These are phyloP conservation scores for Fonsecaea multimorphosa DNA, from an alignment of 2,329 filamentous ascomycete genomes.

Conservation along the genomic window DNA sequence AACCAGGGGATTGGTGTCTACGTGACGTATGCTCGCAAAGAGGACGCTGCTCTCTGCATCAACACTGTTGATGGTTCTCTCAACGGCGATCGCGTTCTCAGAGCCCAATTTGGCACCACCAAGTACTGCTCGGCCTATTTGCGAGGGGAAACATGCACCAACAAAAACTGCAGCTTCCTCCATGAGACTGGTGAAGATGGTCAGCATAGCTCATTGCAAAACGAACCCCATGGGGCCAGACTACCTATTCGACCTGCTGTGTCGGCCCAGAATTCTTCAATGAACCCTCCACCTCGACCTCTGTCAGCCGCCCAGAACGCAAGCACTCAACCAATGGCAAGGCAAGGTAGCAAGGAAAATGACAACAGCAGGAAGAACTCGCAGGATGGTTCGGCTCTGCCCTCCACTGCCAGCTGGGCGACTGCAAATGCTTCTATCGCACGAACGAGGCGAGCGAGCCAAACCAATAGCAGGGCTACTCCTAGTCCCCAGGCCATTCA, in stretches of 20 bases:
- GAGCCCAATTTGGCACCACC: conserved; percentile 82
- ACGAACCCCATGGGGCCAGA: conserved; percentile 36
- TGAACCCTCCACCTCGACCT: conserved; percentile 46
- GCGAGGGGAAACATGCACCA: conserved; percentile 90
- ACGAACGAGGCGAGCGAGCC: conserved; percentile 71
- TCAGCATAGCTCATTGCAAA: conserved; percentile 38
- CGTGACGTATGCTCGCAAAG: conserved; percentile 93
- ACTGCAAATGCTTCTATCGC: conserved; percentile 67
- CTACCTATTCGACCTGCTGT: conserved; percentile 52
- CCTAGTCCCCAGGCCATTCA: conserved; percentile 74
- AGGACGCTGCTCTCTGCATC: conserved; percentile 89
- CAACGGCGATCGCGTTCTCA: conserved; percentile 84
- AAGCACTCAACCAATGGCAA: conserved; percentile 67
- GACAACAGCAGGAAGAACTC: conserved; percentile 62
- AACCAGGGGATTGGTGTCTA: conserved; percentile 94
- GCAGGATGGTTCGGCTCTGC: conserved; percentile 87
- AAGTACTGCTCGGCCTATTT: conserved; percentile 99
- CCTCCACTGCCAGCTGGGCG: conserved; percentile 93
- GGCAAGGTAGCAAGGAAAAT: conserved; percentile 75
- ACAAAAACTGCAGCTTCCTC: conserved; percentile 96
- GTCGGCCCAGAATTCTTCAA: conserved; percentile 37
- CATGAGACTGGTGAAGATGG: conserved; percentile 97
- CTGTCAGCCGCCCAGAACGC: conserved; percentile 51
- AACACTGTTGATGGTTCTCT: conserved; percentile 88
- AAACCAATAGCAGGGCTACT: conserved; percentile 79